phyloP scores from a whole-genome alignment of 2,329 filamentous ascomycete species.

The Exophiala aquamarina region DNA sequence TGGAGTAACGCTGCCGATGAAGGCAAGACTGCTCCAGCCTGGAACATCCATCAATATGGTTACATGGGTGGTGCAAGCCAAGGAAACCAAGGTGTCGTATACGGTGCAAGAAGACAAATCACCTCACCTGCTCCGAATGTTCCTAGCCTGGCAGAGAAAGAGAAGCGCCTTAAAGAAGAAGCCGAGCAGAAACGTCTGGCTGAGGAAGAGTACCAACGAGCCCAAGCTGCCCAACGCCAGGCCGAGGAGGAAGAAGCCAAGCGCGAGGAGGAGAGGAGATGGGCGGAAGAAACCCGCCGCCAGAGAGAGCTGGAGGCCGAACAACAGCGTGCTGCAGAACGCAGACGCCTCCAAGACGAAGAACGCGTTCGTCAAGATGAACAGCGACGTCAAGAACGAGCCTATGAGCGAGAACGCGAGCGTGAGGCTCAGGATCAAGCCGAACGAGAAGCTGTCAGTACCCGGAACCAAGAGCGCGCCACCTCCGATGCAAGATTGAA shows the following conservation, averaged over 20 bases:
- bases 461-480: constrained; percentile 62
- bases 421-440: constrained; percentile 68
- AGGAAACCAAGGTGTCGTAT: constrained; percentile 89
- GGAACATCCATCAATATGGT: constrained; percentile 98
- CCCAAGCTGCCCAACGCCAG: constrained; percentile 50
- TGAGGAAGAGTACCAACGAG: constrained; percentile 54
- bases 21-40: constrained; percentile 78
- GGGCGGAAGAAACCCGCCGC: constrained; percentile 47
- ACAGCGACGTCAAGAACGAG: constrained; percentile 50
- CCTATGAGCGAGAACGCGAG: constrained; percentile 66
- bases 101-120: constrained; percentile 89
- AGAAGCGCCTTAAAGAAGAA: constrained; percentile 62
- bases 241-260: constrained; percentile 49
- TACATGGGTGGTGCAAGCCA: constrained; percentile 98
- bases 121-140: constrained; percentile 78
- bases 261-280: constrained; percentile 46
- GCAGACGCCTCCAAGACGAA: constrained; percentile 50
- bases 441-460: constrained; percentile 67
- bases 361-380: constrained; percentile 49
- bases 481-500: constrained; percentile 68
- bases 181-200: constrained; percentile 56
- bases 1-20: constrained; percentile 90
- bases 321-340: constrained; percentile 50
- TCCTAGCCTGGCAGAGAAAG: constrained; percentile 80
- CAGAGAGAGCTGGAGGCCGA: constrained; percentile 44